These are phyloP conservation scores for Podaxis sp. DNA, from an alignment of 768 basidiomycete genomes.

Conservation along the genomic window DNA sequence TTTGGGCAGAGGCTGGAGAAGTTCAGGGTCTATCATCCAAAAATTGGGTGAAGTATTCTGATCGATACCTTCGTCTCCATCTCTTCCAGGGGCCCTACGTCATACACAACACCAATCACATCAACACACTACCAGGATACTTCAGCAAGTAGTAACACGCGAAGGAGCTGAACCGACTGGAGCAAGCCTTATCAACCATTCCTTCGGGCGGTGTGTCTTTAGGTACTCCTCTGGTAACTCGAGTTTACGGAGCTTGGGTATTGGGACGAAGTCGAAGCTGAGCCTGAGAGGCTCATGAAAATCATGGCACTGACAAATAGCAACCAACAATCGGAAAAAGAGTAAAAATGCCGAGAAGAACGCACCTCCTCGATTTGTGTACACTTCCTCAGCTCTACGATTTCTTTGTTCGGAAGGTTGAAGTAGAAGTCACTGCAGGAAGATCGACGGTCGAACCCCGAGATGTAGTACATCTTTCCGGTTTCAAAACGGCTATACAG, in stretches of 20 bases:
- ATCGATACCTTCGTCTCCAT: constrained; percentile 55
- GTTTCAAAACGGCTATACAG: constrained; percentile 83
- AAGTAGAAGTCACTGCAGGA: constrained; percentile 65
- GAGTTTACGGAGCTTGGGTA: constrained; percentile 49
- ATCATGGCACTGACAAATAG: constrained; percentile 66
- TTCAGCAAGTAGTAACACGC: too few relatives aligned
- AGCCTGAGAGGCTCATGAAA: constrained; percentile 70
- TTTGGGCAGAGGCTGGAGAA: constrained; percentile 42
- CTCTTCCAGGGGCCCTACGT: constrained; percentile 75
- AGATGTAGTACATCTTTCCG: constrained; percentile 89
- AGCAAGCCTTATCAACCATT: background rate
- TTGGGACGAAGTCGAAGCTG: constrained; percentile 77
- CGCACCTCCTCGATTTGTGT: constrained; percentile 84
- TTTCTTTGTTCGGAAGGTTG: constrained; percentile 64
- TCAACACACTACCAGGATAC: constrained; percentile 44
- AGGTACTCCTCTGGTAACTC: background rate
- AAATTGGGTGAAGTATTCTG: background rate
- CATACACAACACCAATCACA: constrained; percentile 83
- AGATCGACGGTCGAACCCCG: constrained; percentile 28
- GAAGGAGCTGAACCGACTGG: background rate
- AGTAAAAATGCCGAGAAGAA: background rate
- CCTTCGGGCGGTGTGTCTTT: background rate
- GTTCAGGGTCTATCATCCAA: background rate
- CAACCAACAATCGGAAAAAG: background rate
- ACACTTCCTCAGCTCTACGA: constrained; percentile 56